Conservation (phyloP, 352 stramenopile species). For the Pythium folliculosum region DNA sequence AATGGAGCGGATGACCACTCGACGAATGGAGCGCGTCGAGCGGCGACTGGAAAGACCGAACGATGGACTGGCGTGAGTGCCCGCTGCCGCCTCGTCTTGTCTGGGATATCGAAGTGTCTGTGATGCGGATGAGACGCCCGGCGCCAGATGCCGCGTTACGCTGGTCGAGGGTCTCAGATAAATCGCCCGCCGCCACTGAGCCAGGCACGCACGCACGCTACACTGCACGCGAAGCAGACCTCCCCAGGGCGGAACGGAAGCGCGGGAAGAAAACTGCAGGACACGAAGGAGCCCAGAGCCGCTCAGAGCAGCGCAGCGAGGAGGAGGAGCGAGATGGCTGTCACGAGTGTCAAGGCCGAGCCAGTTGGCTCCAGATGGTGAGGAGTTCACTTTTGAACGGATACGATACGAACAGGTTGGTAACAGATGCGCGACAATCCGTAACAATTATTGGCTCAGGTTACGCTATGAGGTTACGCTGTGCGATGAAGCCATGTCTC, state of each 20-base stretch:
- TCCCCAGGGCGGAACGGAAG: not conserved
- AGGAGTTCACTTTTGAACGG: not conserved
- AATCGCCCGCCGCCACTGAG: not conserved
- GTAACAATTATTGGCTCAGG: too few relatives aligned
- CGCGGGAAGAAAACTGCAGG: not conserved
- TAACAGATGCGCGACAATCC: not conserved
- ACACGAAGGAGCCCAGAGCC: too few relatives aligned
- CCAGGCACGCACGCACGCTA: too few relatives aligned
- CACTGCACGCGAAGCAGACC: too few relatives aligned
- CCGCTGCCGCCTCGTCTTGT: not conserved
- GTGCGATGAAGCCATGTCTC: too few relatives aligned
- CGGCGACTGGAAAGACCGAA: not conserved
- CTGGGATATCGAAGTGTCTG: not conserved
- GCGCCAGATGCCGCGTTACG: not conserved
- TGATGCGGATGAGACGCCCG: not conserved
- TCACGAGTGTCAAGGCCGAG: not conserved
- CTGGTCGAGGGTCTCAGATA: not conserved
- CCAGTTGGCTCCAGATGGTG: not conserved
- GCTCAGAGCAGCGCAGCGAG: too few relatives aligned
- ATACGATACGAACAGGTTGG: conserved; percentile 19
- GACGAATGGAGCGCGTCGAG: not conserved
- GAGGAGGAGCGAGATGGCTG: not conserved
- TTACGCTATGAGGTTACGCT: too few relatives aligned
- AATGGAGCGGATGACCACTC: not conserved
- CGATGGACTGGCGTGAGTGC: not conserved